phyloP scores from a whole-genome alignment of 225 moss, liverwort and hornwort genomes.

The Pseudisothecium myosuroides region DNA sequence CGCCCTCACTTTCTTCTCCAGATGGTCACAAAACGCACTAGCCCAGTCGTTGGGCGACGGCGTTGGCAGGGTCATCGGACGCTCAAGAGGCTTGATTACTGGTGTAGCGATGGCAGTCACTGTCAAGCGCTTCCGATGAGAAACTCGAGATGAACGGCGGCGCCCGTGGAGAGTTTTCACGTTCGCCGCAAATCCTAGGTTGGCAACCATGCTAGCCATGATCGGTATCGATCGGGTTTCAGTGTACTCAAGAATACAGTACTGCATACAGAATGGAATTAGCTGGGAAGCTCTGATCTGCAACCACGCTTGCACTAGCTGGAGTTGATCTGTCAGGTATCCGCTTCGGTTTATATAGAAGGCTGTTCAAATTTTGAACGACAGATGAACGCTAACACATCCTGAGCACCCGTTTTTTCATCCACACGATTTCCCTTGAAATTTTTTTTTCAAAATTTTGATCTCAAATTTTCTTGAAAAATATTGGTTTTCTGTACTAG shows the following conservation, averaged over 20 bases:
- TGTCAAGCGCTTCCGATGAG: background rate
- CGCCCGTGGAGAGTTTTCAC: background rate
- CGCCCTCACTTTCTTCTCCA: too few relatives aligned
- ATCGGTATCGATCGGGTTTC: background rate
- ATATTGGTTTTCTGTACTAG: too few relatives aligned
- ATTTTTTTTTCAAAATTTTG: too few relatives aligned
- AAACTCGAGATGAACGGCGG: background rate
- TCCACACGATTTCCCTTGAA: too few relatives aligned
- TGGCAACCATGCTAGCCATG: background rate
- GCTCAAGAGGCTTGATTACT: background rate
- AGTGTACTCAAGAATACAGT: background rate
- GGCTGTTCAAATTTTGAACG: too few relatives aligned
- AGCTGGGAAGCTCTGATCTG: background rate
- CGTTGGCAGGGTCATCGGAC: background rate
- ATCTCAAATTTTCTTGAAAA: too few relatives aligned
- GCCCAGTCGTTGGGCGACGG: background rate
- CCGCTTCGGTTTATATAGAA: background rate
- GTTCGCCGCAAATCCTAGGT: background rate
- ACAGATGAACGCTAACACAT: too few relatives aligned
- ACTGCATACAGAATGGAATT: background rate
- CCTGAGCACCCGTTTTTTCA: too few relatives aligned
- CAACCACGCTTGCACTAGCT: background rate
- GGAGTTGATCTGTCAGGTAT: background rate
- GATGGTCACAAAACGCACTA: background rate
- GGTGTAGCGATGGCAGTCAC: background rate